Evolutionary conservation across 148 eudicot genomes (phyloP), one percentile per base, ranked within the genome.

Genomic region (Cornus kousa): DNA sequence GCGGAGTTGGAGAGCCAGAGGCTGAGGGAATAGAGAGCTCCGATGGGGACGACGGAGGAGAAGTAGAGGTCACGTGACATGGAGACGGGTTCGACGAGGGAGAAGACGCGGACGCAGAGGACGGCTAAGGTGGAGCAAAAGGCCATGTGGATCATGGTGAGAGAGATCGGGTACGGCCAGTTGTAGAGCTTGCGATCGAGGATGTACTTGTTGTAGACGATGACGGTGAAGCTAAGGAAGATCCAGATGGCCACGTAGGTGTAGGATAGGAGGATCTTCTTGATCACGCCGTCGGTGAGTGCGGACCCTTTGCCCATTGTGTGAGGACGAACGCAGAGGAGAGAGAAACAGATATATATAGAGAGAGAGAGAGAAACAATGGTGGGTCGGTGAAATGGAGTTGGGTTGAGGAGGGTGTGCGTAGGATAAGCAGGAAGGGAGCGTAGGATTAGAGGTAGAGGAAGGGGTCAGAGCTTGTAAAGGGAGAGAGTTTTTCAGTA

Each of bases 1-100:
- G 94, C 92, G 5, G 94, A 89, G 65, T 91, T 91, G 11, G 94
- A 91, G 0, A 89, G 84, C 94, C 94, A 91, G 9, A 91, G 86
- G 3, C 91, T 87, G 12, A 91, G 76, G 1, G 94, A 87, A 72
- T 86, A 91, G 12, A 91, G 85, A 0, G 82, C 87, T 3, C 94
- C 94, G 73, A 91, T 91, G 64, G 94, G 94, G 17, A 89, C 62
- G 13, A 91, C 85, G 13, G 92, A 87, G 23, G 84, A 48, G 55
- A 89, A 69, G 62, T 88, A 90, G 20, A 84, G 71, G 0, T 79
- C 74, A 31, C 82, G 78, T 9, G 85, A 64, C 86, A 87, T 83
- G 23, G 87, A 37, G 59, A 82, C 77, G 9, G 84, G 88, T 28
- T 90, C 94, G 7, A 89, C 91, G 19, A 86, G 59, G 2, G 72